Evolutionary conservation across 257 asterid genomes (phyloP).

Genomic region (Voacanga thouarsii): DNA sequence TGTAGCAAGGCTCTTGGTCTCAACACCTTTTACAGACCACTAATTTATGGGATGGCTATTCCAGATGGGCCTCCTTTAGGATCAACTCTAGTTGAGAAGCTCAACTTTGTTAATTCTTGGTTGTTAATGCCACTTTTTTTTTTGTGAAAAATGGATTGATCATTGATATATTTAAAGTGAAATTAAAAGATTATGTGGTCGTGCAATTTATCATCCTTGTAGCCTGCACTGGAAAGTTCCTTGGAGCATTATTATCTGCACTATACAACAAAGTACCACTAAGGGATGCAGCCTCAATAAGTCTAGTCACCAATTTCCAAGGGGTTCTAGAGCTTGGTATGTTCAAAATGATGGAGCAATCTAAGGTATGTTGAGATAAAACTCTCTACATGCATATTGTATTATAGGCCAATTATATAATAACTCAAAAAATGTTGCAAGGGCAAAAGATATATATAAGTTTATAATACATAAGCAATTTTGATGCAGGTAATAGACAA

Average conservation of each 20-base stretch:
- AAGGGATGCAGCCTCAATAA: constrained; percentile 34
- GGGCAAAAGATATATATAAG: too few species aligned
- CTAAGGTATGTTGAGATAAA: constrained; percentile 15
- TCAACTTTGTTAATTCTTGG: constrained; percentile 30
- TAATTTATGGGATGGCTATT: constrained; percentile 32
- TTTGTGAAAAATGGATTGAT: constrained; percentile 39
- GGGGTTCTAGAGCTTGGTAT: constrained; percentile 38
- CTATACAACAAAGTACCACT: constrained; percentile 16
- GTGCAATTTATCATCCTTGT: constrained; percentile 30
- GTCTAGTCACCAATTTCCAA: constrained; percentile 39
- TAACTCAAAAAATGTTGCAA: too few species aligned
- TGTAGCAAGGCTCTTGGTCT: constrained; percentile 31
- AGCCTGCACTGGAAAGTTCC: constrained; percentile 37
- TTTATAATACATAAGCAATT: neutral
- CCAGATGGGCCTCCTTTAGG: constrained; percentile 56
- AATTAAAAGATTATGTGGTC: constrained; percentile 9
- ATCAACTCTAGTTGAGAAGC: constrained; percentile 42
- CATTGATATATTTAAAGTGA: constrained; percentile 27
- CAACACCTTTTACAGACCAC: constrained; percentile 27
- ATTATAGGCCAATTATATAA: too few species aligned
- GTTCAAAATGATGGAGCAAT: constrained; percentile 35
- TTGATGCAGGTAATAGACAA: constrained; percentile 31
- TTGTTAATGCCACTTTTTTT: constrained; percentile 41
- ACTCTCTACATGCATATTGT: too few species aligned
- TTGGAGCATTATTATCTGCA: constrained; percentile 37